phyloP scores from a whole-genome alignment of 106 monocot genomes.

The Dendrobium chrysotoxum region DNA sequence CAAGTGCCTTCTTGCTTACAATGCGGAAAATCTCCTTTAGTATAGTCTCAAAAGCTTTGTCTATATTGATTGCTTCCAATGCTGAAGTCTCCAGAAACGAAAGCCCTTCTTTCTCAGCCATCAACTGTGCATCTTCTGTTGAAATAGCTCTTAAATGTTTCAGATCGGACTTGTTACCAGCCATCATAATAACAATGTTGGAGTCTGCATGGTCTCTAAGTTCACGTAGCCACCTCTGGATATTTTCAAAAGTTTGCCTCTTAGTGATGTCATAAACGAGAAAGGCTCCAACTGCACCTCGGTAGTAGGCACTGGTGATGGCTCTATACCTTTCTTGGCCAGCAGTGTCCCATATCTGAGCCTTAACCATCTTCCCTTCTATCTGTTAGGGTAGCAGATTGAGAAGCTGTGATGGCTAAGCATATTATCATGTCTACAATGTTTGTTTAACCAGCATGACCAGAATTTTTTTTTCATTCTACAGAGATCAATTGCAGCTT shows the following conservation, averaged over 20 bases:
- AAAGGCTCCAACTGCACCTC: slow-evolving; percentile 46
- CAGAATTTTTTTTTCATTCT: too few relatives aligned
- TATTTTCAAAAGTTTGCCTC: slow-evolving; percentile 44
- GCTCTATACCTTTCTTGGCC: slow-evolving; percentile 53
- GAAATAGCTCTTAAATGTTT: slow-evolving; percentile 39
- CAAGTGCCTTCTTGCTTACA: slow-evolving; percentile 38
- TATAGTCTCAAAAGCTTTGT: slow-evolving; percentile 46
- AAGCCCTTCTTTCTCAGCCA: slow-evolving; percentile 41
- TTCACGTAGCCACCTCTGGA: slow-evolving; percentile 47
- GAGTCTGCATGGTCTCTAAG: slow-evolving; percentile 50
- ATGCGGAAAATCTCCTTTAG: slow-evolving; percentile 43
- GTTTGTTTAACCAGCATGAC: too few relatives aligned
- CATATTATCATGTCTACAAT: background rate
- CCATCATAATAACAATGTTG: slow-evolving; percentile 45
- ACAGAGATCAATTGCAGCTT: too few relatives aligned
- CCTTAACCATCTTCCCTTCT: slow-evolving; percentile 37
- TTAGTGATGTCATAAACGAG: slow-evolving; percentile 45
- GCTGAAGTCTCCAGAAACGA: slow-evolving; percentile 62
- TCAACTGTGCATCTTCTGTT: slow-evolving; percentile 35
- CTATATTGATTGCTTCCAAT: slow-evolving; percentile 45
- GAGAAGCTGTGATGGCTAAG: background rate
- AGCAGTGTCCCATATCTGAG: slow-evolving; percentile 63
- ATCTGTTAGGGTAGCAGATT: slow-evolving; percentile 17
- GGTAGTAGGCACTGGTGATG: slow-evolving; percentile 52
- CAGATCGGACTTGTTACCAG: slow-evolving; percentile 50